Evolutionary conservation across 371 early-diverging fungal genomes (phyloP).

Genomic region (Entomophthora muscae): DNA sequence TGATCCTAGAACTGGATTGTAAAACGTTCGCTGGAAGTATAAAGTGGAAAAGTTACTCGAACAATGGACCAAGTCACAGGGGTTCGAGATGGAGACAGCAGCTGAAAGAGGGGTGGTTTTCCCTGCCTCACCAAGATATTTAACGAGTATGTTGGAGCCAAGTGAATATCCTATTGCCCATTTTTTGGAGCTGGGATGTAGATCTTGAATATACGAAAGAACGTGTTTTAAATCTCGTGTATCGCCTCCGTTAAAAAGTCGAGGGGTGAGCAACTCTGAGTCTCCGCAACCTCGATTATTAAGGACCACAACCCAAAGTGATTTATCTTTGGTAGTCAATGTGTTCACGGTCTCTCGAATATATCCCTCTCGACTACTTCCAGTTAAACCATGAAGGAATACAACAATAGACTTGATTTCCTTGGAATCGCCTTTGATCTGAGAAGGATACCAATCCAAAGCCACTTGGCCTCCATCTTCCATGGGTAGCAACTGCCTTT

Average conservation of each 20-base stretch:
- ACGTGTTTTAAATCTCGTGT: slow-evolving; percentile 61
- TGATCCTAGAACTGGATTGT: slow-evolving; percentile 12
- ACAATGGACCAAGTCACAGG: slow-evolving; percentile 51
- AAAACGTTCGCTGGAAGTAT: slow-evolving; percentile 34
- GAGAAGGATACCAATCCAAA: slow-evolving; percentile 67
- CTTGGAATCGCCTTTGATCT: slow-evolving; percentile 13
- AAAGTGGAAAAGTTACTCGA: slow-evolving; percentile 16
- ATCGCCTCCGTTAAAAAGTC: slow-evolving; percentile 66
- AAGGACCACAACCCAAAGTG: slow-evolving; percentile 58
- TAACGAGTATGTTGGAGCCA: slow-evolving; percentile 79
- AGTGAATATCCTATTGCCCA: slow-evolving; percentile 73
- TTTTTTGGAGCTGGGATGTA: slow-evolving; percentile 41
- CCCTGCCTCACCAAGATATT: slow-evolving; percentile 77
- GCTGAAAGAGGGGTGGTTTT: slow-evolving; percentile 51
- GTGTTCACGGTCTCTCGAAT: slow-evolving; percentile 26
- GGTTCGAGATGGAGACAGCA: slow-evolving; percentile 68
- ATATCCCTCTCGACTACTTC: slow-evolving; percentile 29
- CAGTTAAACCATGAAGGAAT: slow-evolving; percentile 76
- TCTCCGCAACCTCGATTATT: slow-evolving; percentile 79
- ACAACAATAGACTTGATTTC: slow-evolving; percentile 37
- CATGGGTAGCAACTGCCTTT: slow-evolving; percentile 17
- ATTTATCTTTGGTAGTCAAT: slow-evolving; percentile 32
- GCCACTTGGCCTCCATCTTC: slow-evolving; percentile 70
- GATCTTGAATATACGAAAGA: slow-evolving; percentile 30
- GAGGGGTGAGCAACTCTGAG: slow-evolving; percentile 47